A percentile compares a stretch with the other conserved stretches of the same genome.
phyloP scores from a whole-genome alignment of 805 yeast species.

The Suhomyces sp. region DNA sequence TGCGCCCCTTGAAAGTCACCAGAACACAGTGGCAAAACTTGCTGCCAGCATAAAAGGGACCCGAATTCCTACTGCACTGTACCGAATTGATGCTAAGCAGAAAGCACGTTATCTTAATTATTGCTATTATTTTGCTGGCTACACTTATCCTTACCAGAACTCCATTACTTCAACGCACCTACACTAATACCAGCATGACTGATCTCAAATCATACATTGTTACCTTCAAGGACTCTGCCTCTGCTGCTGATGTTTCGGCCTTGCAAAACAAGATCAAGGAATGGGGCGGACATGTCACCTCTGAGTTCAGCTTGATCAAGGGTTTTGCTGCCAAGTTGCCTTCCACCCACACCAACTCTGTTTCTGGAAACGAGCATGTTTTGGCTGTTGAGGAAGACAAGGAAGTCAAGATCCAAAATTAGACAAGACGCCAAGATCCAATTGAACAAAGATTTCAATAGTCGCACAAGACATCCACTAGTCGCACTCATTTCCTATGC shows the following conservation, averaged over 20 bases:
- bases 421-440: not conserved
- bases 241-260: constrained; percentile 36
- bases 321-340: constrained; percentile 66
- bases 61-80: not conserved
- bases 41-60: constrained; percentile 1
- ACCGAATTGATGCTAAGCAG: constrained; percentile 1
- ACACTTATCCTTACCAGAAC: not conserved
- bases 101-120: constrained; percentile 3
- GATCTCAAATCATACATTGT: constrained; percentile 38
- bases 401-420: constrained; percentile 50
- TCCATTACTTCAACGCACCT: not conserved
- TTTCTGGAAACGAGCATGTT: constrained; percentile 50
- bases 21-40: constrained; percentile 4
- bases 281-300: constrained; percentile 60
- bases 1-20: constrained; percentile 4
- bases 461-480: not conserved
- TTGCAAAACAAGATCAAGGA: constrained; percentile 49
- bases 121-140: constrained; percentile 7
- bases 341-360: constrained; percentile 43
- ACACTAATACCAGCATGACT: constrained; percentile 18
- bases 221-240: constrained; percentile 45
- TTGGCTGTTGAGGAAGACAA: constrained; percentile 64
- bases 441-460: not conserved
- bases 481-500: not conserved
- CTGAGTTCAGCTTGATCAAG: constrained; percentile 62